phyloP scores from a whole-genome alignment of 352 stramenopile genomes.

The Paralagenidium karlingii region DNA sequence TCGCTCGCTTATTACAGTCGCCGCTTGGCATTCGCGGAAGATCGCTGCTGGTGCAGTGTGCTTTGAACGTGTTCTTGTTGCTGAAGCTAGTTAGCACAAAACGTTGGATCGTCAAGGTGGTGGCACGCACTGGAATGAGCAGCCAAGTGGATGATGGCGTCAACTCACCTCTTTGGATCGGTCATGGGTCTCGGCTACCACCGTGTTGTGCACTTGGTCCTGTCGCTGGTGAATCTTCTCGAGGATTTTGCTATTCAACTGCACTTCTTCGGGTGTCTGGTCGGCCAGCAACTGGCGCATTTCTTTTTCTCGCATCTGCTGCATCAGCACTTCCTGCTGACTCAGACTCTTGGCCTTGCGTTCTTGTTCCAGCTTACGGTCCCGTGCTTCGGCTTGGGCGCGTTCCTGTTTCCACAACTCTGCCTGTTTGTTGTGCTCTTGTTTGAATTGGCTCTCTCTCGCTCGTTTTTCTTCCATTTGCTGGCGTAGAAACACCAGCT shows the following conservation, averaged over 20 bases:
- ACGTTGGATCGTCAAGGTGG: too few species aligned
- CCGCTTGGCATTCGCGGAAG: too few species aligned
- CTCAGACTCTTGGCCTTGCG: conserved; percentile 29
- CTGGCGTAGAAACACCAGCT: conserved; percentile 37
- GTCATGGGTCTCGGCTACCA: conserved; percentile 57
- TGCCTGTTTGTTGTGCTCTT: conserved; percentile 64
- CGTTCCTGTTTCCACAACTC: conserved; percentile 69
- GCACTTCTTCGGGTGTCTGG: conserved; percentile 53
- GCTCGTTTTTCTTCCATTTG: conserved; percentile 66
- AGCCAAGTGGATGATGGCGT: too few species aligned
- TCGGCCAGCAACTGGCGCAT: conserved; percentile 38
- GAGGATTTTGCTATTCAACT: conserved; percentile 56
- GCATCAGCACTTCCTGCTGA: conserved; percentile 45
- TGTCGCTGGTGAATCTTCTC: conserved; percentile 57
- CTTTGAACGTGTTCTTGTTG: too few species aligned
- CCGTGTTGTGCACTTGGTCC: conserved; percentile 18
- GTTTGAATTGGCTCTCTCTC: conserved; percentile 30
- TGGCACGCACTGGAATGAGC: too few species aligned
- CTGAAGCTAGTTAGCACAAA: too few species aligned
- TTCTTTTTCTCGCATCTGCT: conserved; percentile 68
- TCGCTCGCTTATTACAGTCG: too few species aligned
- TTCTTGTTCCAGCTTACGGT: conserved; percentile 37
- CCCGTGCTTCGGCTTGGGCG: conserved; percentile 31
- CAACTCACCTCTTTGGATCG: conserved; percentile 65
- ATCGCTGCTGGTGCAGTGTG: too few species aligned